phyloP scores from a whole-genome alignment of 768 basidiomycete genomes.

The Chalciporus chontae region DNA sequence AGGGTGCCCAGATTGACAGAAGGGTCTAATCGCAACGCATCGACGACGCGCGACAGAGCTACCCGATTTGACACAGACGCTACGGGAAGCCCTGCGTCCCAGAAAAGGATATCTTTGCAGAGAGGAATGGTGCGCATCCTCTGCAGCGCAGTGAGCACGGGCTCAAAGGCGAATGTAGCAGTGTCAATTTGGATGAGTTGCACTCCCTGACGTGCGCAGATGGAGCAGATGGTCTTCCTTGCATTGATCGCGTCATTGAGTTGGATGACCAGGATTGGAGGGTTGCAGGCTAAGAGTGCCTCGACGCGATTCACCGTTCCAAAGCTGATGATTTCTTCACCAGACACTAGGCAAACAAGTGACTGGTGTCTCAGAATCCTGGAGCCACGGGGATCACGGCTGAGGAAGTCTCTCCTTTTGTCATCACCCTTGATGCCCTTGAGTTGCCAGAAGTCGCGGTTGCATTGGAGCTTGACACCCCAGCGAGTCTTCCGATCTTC shows the following conservation, averaged over 20 bases:
- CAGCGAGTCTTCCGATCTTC: conserved; percentile 29
- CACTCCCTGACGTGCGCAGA: conserved; percentile 33
- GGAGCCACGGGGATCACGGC: conserved; percentile 25
- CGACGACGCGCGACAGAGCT: conserved; percentile 20
- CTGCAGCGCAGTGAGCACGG: conserved; percentile 54
- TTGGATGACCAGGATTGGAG: conserved; percentile 52
- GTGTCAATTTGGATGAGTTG: conserved; percentile 55
- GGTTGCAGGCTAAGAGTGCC: conserved; percentile 41
- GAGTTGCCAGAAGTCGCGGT: conserved; percentile 34
- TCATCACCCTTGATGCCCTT: conserved; percentile 20
- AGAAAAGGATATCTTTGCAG: conserved; percentile 49
- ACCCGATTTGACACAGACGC: not conserved
- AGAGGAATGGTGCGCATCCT: conserved; percentile 42
- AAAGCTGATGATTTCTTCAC: conserved; percentile 48
- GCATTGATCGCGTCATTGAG: conserved; percentile 42
- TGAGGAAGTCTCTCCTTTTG: conserved; percentile 33
- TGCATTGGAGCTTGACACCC: conserved; percentile 38
- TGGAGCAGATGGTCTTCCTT: conserved; percentile 34
- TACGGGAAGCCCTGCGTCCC: conserved; percentile 33
- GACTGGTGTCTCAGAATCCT: conserved; percentile 53
- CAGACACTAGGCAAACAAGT: conserved; percentile 48
- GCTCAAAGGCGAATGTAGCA: conserved; percentile 58
- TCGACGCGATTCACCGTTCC: conserved; percentile 54
- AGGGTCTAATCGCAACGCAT: conserved; percentile 27
- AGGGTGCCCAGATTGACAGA: conserved; percentile 36